Conservation (phyloP, 2,329 filamentous ascomycete species). For the Alternaria brassicae region DNA sequence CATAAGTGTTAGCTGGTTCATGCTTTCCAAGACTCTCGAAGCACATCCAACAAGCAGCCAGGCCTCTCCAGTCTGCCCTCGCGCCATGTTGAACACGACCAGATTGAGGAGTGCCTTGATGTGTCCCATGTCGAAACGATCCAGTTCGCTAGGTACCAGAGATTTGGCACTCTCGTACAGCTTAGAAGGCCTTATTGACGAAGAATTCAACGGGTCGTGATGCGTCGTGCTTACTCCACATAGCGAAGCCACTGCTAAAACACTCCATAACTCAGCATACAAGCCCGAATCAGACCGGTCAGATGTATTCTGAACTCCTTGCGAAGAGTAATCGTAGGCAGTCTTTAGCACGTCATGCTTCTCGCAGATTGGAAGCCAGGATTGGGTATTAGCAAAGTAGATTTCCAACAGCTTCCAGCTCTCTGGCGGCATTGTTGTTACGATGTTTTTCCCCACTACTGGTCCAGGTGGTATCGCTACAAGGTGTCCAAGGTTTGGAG, state of each 20-base stretch:
- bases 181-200: constrained; percentile 22
- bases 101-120: constrained; percentile 58
- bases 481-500: not conserved
- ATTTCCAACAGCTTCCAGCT: constrained; percentile 71
- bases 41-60: constrained; percentile 71
- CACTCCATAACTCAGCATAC: constrained; percentile 56
- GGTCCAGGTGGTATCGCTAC: not conserved
- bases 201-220: constrained; percentile 1
- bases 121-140: constrained; percentile 49
- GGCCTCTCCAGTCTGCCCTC: constrained; percentile 63
- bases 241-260: constrained; percentile 52
- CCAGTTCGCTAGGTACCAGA: constrained; percentile 43
- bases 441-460: not conserved
- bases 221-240: constrained; percentile 28
- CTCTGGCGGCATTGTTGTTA: constrained; percentile 56
- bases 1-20: constrained; percentile 47
- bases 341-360: constrained; percentile 67
- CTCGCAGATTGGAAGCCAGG: constrained; percentile 77
- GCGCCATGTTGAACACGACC: constrained; percentile 68
- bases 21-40: constrained; percentile 60
- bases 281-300: constrained; percentile 40
- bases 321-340: constrained; percentile 62
- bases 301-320: constrained; percentile 46
- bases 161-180: constrained; percentile 39
- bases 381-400: constrained; percentile 78